Conservation (phyloP, 805 yeast genomes). For the Yamadazyma scolyti region DNA sequence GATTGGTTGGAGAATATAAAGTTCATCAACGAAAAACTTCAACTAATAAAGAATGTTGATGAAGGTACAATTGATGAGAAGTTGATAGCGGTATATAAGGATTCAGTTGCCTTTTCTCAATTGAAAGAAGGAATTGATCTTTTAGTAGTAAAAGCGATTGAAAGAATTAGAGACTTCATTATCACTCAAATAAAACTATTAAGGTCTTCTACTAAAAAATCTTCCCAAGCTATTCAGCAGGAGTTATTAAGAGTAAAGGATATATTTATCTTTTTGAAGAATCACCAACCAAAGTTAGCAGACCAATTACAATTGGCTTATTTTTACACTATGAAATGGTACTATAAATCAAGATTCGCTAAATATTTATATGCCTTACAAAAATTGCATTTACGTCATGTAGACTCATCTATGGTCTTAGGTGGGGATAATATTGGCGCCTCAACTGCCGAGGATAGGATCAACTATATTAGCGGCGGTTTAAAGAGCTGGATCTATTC, state of each 20-base stretch:
- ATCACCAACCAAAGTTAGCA: slow-evolving; percentile 60
- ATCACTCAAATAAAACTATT: slow-evolving; percentile 63
- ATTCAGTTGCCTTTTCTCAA: slow-evolving; percentile 21
- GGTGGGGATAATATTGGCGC: slow-evolving; percentile 31
- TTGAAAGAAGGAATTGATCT: slow-evolving; percentile 39
- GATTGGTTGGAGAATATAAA: slow-evolving; percentile 66
- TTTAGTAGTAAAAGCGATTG: slow-evolving; percentile 62
- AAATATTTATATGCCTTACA: slow-evolving; percentile 73
- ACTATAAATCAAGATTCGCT: slow-evolving; percentile 74
- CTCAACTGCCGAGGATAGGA: slow-evolving; percentile 21
- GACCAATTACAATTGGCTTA: slow-evolving; percentile 76
- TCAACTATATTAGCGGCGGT: slow-evolving; percentile 16
- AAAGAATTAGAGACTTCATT: slow-evolving; percentile 69
- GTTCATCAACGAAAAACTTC: slow-evolving; percentile 55
- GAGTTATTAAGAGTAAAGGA: slow-evolving; percentile 62
- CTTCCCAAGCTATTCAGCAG: slow-evolving; percentile 71
- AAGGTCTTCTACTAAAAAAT: slow-evolving; percentile 50
- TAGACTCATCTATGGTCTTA: slow-evolving; percentile 55
- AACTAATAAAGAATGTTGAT: slow-evolving; percentile 37
- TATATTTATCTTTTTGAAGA: slow-evolving; percentile 52
- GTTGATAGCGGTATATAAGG: slow-evolving; percentile 9
- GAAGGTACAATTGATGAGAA: slow-evolving; percentile 7
- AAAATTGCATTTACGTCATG: slow-evolving; percentile 50
- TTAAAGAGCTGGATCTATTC: slow-evolving; percentile 22
- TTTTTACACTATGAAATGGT: slow-evolving; percentile 89